These are phyloP conservation scores for Tetracladium marchalianum DNA, from an alignment of 495 filamentous ascomycete species.

Conservation along the genomic window DNA sequence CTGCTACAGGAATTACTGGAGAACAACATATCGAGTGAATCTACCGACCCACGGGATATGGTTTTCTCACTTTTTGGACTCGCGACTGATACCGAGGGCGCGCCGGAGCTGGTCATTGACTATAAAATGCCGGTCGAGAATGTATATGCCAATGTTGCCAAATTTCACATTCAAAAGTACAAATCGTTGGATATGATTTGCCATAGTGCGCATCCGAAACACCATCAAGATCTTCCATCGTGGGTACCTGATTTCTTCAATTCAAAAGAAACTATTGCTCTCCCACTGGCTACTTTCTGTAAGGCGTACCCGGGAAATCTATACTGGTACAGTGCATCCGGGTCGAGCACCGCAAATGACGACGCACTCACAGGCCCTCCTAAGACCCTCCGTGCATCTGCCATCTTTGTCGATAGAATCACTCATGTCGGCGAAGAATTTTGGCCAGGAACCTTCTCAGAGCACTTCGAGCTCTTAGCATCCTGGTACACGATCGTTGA, in stretches of 20 bases:
- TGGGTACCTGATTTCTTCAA: slow-evolving; percentile 3
- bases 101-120: slow-evolving; percentile 3
- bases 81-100: not conserved
- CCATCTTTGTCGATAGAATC: not conserved
- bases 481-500: not conserved
- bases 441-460: not conserved
- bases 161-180: not conserved
- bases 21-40: slow-evolving; percentile 7
- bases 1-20: slow-evolving; percentile 6
- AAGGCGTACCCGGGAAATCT: not conserved
- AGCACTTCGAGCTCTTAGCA: not conserved
- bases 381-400: slow-evolving; percentile 1
- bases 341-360: not conserved
- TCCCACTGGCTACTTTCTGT: not conserved
- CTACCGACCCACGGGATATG: slow-evolving; percentile 12
- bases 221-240: not conserved
- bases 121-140: not conserved
- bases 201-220: not conserved
- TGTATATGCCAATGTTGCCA: not conserved
- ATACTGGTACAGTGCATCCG: not conserved
- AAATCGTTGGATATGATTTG: slow-evolving; percentile 2
- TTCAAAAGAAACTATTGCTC: slow-evolving; percentile 1
- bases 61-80: slow-evolving; percentile 12
- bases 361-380: not conserved
- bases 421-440: not conserved